A percentile compares a stretch with the other conserved stretches of the same genome.
Conservation (phyloP, 768 basidiomycete genomes). For the Gautieria morchelliformis region DNA sequence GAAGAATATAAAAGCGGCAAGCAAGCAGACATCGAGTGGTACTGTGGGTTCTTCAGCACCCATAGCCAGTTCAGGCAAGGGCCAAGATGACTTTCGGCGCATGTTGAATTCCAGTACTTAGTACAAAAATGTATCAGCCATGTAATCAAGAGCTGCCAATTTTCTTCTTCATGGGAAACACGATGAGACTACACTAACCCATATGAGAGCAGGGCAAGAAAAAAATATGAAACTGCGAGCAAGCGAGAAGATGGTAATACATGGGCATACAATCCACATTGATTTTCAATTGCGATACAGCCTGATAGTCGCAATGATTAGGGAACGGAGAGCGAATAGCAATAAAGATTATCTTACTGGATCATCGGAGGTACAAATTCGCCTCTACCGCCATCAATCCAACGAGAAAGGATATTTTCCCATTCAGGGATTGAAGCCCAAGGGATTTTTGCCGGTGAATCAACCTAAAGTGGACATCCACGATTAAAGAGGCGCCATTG, state of each 20-base stretch:
- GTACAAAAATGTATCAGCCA: not conserved
- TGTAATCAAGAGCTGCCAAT: not conserved
- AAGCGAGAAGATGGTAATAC: not conserved
- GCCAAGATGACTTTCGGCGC: conserved; percentile 7
- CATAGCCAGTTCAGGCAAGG: not conserved
- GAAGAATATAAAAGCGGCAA: not conserved
- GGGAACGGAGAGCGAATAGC: not conserved
- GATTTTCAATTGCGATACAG: not conserved
- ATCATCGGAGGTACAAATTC: conserved; percentile 53
- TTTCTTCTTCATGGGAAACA: not conserved
- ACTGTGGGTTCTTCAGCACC: not conserved
- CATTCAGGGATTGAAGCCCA: conserved; percentile 75
- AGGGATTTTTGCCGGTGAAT: conserved; percentile 63
- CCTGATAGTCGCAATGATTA: not conserved
- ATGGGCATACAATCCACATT: not conserved
- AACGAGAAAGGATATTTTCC: conserved; percentile 57
- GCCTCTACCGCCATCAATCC: conserved; percentile 59
- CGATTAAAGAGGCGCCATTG: not conserved
- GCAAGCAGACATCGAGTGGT: not conserved
- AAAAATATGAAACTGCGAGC: not conserved
- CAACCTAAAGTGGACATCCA: conserved; percentile 25
- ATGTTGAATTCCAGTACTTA: conserved; percentile 4
- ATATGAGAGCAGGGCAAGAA: not conserved
- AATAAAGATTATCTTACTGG: not conserved
- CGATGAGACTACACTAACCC: not conserved